Base-by-base conservation (phyloP, 768 basidiomycete species). In the Ramaria sp. region DNA sequence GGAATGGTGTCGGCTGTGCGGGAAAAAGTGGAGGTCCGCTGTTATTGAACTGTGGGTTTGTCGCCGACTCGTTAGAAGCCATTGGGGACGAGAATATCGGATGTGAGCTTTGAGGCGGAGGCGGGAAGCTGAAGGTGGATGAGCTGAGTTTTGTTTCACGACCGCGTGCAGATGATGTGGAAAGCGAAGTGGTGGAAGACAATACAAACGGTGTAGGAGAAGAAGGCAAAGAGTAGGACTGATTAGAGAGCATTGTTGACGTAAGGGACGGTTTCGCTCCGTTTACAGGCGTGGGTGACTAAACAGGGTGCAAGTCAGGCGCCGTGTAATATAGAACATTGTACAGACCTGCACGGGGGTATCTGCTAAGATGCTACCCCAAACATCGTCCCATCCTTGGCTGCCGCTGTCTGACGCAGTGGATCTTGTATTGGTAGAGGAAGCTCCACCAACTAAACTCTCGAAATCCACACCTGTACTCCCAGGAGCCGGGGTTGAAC, bases 381-480 rank as follows among this genome's bases (percentile, higher is more conserved):
- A 92, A 1, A 87, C 80, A 60, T 91, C 88, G 60, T 88, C 88
- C 88, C 42, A 76, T 72, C 34, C 71, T 69, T 62, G 63, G 63
- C 60, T 66, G 53, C 65, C 64, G 1, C 72, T 72, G 55, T 80
- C 76, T 2, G 78, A 67, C 65, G 79, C 81, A 50, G 75, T 72
- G 7, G 71, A n/a, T 7, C 2, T 19, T 22, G 42, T 68, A 15
- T 51, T 24, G 27, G 52, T 34, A 27, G 33, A 20, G 37, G 58
- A 20, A 7, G 72, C 64, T 12, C 71, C 71, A 53, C 73, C 67
- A 3, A 95, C 90, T 1, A 95, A 75, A 54, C 82, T 89, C 68
- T 87, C 92, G 63, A 99, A 99, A 65, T 96, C 85, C 17, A 91
- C 75, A 19, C 77, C 76, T 76, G n/a, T 22, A 19, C 72, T 70